These are phyloP conservation scores for Diaporthe citriasiana DNA, from an alignment of 2,329 filamentous ascomycete species.

Conservation along the genomic window DNA sequence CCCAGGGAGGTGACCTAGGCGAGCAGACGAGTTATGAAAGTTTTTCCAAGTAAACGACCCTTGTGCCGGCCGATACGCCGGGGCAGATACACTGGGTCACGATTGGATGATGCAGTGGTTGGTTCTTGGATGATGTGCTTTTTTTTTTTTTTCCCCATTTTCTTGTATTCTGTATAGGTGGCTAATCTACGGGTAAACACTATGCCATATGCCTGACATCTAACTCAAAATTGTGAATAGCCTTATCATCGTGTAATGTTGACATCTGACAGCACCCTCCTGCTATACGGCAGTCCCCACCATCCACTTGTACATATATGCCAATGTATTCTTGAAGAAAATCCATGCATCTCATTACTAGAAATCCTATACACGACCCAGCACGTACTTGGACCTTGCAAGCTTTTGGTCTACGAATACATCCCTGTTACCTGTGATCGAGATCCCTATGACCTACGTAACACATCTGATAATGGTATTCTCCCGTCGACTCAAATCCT, in stretches of 20 bases:
- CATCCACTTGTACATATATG: constrained; percentile 10
- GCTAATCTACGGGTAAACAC: constrained; percentile 9
- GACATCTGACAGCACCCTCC: constrained; percentile 9
- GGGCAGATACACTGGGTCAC: constrained; percentile 9
- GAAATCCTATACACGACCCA: constrained; percentile 7
- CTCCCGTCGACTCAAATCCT: constrained; percentile 7
- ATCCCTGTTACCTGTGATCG: constrained; percentile 4
- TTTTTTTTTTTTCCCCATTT: not conserved
- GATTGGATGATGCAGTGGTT: constrained; percentile 7
- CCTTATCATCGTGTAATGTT: not conserved
- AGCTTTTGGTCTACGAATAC: constrained; percentile 7
- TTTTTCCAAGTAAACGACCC: constrained; percentile 2
- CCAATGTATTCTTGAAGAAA: constrained; percentile 10
- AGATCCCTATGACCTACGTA: constrained; percentile 7
- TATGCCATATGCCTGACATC: constrained; percentile 9
- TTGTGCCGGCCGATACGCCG: constrained; percentile 3
- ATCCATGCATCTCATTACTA: constrained; percentile 5
- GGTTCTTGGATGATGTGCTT: constrained; percentile 2
- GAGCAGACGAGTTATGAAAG: not conserved
- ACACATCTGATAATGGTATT: constrained; percentile 7
- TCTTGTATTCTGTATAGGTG: constrained; percentile 7
- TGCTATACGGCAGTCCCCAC: constrained; percentile 9
- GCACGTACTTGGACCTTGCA: constrained; percentile 4
- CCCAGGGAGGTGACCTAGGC: constrained; percentile 6
- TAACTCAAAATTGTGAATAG: constrained; percentile 6